Base-by-base conservation (phyloP, 106 monocot species). In the Allium fistulosum region DNA sequence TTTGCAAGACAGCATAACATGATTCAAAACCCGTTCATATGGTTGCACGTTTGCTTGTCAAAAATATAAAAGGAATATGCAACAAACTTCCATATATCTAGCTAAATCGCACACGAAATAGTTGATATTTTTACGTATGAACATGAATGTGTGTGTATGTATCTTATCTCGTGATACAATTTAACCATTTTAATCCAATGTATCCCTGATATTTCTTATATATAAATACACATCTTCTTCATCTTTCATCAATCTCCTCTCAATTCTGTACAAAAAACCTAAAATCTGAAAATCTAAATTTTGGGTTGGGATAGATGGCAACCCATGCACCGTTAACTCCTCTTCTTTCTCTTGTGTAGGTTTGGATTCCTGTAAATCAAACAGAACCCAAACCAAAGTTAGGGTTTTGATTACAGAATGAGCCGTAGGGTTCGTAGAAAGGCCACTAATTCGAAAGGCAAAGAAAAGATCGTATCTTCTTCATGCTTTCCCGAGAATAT, bases 361-460 rank as follows among this genome's bases (percentile, higher is more conserved):
- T 63, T 63, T 46, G 37, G 5, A 8, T 14, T 46, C 13, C 62
- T 22, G 5, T 37, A 37, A 37, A 37, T 64, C 13, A 51, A 55
- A 55, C 11, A 55, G 6, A 55, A 11, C 53, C 53, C 15, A 55
- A 55, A 12, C 53, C 1, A 55, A 55, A 47, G 46, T 46, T 65
- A 49, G 65, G 65, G 65, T 65, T 65, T 49, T 60, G 28, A 7
- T 8, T 49, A 58, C 15, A 47, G 59, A 47, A 92, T 92, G 92
- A 92, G 75, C 74, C 85, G 92, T 56, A 77, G 85, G 61, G 80
- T 92, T 73, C 77, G 82, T 58, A 68, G 91, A 56, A 80, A 79
- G 59, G 74, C 70, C 48, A 62, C 74, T 60, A 71, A 74, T 26
- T 65, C 79, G 60, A 79, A 80, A 66, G 83, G 76, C 53, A 87